These are phyloP conservation scores for Epichloe brachyelytri DNA, from an alignment of 2,329 filamentous ascomycete species.

Conservation along the genomic window DNA sequence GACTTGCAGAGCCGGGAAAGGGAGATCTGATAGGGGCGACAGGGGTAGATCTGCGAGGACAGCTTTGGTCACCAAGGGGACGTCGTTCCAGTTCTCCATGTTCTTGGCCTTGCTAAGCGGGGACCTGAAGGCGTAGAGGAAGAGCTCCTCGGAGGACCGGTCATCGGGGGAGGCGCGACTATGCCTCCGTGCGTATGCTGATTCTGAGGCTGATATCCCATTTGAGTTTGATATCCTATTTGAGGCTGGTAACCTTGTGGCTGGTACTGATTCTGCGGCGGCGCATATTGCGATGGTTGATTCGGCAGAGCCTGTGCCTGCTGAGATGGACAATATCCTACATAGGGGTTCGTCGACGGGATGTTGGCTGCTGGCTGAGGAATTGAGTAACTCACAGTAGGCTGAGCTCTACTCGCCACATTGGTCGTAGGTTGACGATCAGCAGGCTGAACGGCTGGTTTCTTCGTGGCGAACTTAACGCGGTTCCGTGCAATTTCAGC, in stretches of 20 bases:
- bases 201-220: conserved; percentile 39
- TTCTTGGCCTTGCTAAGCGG: conserved; percentile 60
- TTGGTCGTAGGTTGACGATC: conserved; percentile 11
- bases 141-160: conserved; percentile 37
- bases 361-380: conserved; percentile 23
- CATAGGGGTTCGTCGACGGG: conserved; percentile 18
- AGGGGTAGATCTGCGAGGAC: conserved; percentile 65
- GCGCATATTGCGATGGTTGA: conserved; percentile 24
- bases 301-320: conserved; percentile 16
- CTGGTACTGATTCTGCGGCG: conserved; percentile 24
- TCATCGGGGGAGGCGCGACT: conserved; percentile 13
- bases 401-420: conserved; percentile 12
- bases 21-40: conserved; percentile 59
- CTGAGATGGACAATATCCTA: conserved; percentile 7
- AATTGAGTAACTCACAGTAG: conserved; percentile 34
- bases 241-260: conserved; percentile 11
- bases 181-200: conserved; percentile 26
- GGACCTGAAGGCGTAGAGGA: conserved; percentile 49
- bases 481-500: conserved; percentile 79
- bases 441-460: conserved; percentile 16
- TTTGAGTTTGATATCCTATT: conserved; percentile 2
- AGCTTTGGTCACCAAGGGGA: conserved; percentile 69
- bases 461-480: conserved; percentile 68
- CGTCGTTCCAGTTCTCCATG: conserved; percentile 85
- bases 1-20: conserved; percentile 53